Evolutionary conservation across 805 yeast genomes (phyloP), one percentile per base, ranked within the genome.

Genomic region (Brettanomyces sp.): DNA sequence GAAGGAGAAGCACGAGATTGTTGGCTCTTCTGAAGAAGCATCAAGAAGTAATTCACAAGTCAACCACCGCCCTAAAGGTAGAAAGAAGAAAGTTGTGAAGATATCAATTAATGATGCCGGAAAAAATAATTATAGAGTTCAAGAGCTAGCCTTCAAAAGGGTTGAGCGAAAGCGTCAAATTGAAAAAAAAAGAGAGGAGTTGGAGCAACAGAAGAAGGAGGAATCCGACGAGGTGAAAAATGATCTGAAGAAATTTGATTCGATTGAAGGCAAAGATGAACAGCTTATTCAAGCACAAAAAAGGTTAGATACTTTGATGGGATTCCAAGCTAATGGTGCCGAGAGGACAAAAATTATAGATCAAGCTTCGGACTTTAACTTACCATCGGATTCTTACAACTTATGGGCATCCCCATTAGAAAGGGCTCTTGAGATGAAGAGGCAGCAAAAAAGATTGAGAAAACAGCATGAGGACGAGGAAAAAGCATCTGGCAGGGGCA

Each of bases 301-400:
- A 40, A 69, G 90, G 43, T 66, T 93, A 42, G 85, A 86, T 32
- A 82, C 78, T 32, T 66, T 93, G 42, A 67, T 93, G 39, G 75
- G 79, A 50, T 93, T 81, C 62, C 99, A 93, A 61, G 86, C 77
- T 2, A 80, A 90, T 14, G 85, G 95, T 5, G 86, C 90, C 1
- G 95, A 88, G 60, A 73, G 99, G 60, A 93, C 99, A 0, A 79
- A 78, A 54, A 88, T 93, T 51, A 90, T 95, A 36, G 99, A 93
- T 60, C 82, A 87, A 58, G 96, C 95, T 0, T 79, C 95, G 4
- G 99, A 93, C 60, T 87, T 77, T 59, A 95, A 86, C 43, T 63
- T 82, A 46, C 68, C 74, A 13, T 65, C 72, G 34, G 65, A 74
- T 1, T 40, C 52, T 5, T 72, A 70, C 32, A 82, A 77, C 52